These are phyloP conservation scores for Penstemon barbatus DNA, from an alignment of 257 asterid genomes.

Conservation along the genomic window DNA sequence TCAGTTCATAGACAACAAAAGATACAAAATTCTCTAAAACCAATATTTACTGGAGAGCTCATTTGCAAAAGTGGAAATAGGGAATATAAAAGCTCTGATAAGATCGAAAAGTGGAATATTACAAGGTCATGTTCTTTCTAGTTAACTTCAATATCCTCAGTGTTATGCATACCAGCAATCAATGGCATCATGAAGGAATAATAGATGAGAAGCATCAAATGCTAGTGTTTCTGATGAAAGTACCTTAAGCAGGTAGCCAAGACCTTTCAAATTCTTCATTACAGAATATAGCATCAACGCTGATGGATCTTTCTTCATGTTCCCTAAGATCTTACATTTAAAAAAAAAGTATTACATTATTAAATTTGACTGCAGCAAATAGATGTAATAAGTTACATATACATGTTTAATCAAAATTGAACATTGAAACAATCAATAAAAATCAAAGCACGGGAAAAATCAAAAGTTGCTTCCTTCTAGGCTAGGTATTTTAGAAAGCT, in stretches of 20 bases:
- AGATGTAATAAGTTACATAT: not conserved
- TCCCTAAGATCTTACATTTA: conserved; percentile 76
- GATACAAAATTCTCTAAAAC: not conserved
- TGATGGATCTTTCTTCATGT: conserved; percentile 77
- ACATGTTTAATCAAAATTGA: not conserved
- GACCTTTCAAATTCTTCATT: conserved; percentile 65
- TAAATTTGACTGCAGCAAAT: conserved; percentile 23
- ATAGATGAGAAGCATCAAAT: conserved; percentile 25
- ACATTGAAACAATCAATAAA: not conserved
- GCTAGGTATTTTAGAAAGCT: conserved; percentile 19
- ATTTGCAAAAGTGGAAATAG: not conserved
- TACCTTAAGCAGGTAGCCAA: conserved; percentile 88
- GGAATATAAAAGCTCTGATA: not conserved
- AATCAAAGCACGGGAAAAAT: conserved; percentile 4
- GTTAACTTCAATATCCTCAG: conserved; percentile 13
- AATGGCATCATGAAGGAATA: conserved; percentile 20
- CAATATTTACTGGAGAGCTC: not conserved
- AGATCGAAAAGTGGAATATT: not conserved
- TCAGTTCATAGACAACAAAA: conserved; percentile 9
- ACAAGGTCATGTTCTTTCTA: not conserved
- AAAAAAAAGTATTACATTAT: conserved; percentile 30
- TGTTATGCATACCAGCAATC: conserved; percentile 9
- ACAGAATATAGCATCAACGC: conserved; percentile 81
- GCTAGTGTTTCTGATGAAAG: conserved; percentile 19
- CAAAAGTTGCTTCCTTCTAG: conserved; percentile 24